These are phyloP conservation scores for Xylaria digitata DNA, from an alignment of 2,329 filamentous ascomycete genomes.

Conservation along the genomic window DNA sequence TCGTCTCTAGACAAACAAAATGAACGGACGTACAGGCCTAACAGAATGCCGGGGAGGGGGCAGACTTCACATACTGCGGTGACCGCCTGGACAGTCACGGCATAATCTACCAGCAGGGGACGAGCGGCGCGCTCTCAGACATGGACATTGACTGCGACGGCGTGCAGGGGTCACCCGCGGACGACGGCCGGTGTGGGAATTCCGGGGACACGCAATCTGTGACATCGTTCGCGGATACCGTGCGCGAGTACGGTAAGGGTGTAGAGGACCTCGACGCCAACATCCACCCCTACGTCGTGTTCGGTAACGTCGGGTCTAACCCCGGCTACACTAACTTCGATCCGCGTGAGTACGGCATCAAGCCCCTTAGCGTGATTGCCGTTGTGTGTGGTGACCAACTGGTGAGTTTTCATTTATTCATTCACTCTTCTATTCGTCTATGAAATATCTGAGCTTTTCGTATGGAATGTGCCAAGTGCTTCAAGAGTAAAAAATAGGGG, in stretches of 20 bases:
- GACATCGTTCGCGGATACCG: slow-evolving; percentile 57
- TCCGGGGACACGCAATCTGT: slow-evolving; percentile 56
- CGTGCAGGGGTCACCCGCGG: slow-evolving; percentile 52
- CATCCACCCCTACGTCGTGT: slow-evolving; percentile 62
- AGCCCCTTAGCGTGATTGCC: slow-evolving; percentile 62
- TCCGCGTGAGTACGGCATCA: slow-evolving; percentile 54
- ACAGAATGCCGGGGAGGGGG: not conserved
- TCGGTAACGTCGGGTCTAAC: slow-evolving; percentile 57
- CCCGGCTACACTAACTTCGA: slow-evolving; percentile 51
- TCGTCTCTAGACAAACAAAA: not conserved
- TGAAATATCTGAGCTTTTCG: too few species aligned
- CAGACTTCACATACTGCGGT: slow-evolving; percentile 55
- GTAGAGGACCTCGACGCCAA: slow-evolving; percentile 58
- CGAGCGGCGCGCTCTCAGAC: slow-evolving; percentile 57
- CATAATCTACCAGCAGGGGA: slow-evolving; percentile 59
- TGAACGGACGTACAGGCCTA: not conserved
- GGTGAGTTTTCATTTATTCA: slow-evolving; percentile 43
- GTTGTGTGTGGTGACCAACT: slow-evolving; percentile 62
- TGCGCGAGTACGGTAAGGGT: slow-evolving; percentile 50
- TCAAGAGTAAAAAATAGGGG: too few species aligned
- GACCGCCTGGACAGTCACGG: slow-evolving; percentile 52
- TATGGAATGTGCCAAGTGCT: too few species aligned
- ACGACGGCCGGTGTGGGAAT: slow-evolving; percentile 58
- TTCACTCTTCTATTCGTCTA: not conserved
- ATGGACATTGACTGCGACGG: slow-evolving; percentile 72